Evolutionary conservation across 331 rosid species (phyloP).

Genomic region (Malus hybrid): DNA sequence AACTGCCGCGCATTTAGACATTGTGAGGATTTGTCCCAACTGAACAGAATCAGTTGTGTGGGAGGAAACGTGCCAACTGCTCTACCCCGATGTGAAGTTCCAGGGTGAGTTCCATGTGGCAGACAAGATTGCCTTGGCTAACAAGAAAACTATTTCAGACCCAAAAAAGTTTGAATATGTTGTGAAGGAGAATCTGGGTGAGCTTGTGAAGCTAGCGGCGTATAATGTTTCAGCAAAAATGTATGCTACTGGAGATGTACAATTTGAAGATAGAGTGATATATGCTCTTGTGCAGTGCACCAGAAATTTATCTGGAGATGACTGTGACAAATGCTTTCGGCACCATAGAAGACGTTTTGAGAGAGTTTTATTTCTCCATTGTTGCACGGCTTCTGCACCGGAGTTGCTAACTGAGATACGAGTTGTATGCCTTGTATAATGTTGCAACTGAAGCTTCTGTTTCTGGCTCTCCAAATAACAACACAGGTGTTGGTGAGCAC

Average conservation of each 20-base stretch:
- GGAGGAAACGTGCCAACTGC: slow-evolving; percentile 45
- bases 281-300: slow-evolving; percentile 58
- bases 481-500: slow-evolving; percentile 15
- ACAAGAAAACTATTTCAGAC: slow-evolving; percentile 12
- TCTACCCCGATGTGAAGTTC: slow-evolving; percentile 38
- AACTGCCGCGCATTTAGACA: slow-evolving; percentile 24
- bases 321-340: slow-evolving; percentile 39
- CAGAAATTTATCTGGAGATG: slow-evolving; percentile 32
- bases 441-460: slow-evolving; percentile 8
- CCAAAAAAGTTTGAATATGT: slow-evolving; percentile 22
- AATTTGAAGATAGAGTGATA: slow-evolving; percentile 19
- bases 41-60: slow-evolving; percentile 37
- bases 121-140: slow-evolving; percentile 22
- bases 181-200: slow-evolving; percentile 26
- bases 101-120: slow-evolving; percentile 23
- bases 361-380: slow-evolving; percentile 28
- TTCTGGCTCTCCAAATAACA: background rate
- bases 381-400: slow-evolving; percentile 51
- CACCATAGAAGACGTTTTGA: slow-evolving; percentile 17
- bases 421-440: slow-evolving; percentile 30
- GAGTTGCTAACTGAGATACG: slow-evolving; percentile 56
- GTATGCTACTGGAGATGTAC: slow-evolving; percentile 32
- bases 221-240: slow-evolving; percentile 19
- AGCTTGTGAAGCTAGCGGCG: slow-evolving; percentile 25
- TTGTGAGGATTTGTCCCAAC: slow-evolving; percentile 27